These are phyloP conservation scores for Sordariomycetes sp. DNA, from an alignment of 2,329 filamentous ascomycete genomes.

Conservation along the genomic window DNA sequence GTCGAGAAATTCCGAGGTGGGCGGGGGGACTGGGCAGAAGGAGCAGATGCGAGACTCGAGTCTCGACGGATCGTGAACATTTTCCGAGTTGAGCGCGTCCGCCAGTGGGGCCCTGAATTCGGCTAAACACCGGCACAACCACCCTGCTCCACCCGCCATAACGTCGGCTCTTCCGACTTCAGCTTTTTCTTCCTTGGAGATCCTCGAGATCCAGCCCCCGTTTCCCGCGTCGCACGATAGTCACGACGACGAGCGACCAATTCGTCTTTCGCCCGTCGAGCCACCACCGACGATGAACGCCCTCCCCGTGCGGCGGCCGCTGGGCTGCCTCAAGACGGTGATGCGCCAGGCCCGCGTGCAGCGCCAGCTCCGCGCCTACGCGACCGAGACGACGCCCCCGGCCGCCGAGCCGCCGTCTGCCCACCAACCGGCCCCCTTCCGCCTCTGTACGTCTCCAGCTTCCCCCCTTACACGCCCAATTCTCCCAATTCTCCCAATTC, in stretches of 20 bases:
- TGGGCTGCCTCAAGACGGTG: slow-evolving; percentile 59
- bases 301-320: slow-evolving; percentile 50
- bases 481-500: background rate
- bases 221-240: background rate
- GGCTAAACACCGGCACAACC: slow-evolving; percentile 1
- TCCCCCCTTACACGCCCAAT: background rate
- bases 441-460: slow-evolving; percentile 16
- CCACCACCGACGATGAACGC: slow-evolving; percentile 42
- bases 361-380: slow-evolving; percentile 11
- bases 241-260: background rate
- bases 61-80: background rate
- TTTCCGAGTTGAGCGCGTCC: background rate
- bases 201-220: too few species aligned
- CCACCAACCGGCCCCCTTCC: slow-evolving; percentile 15
- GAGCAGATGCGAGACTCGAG: background rate
- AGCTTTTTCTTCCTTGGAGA: background rate
- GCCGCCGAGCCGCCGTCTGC: slow-evolving; percentile 11
- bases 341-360: slow-evolving; percentile 48
- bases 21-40: background rate
- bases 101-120: background rate
- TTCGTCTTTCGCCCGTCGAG: background rate
- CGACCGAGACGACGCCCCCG: slow-evolving; percentile 10
- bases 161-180: background rate
- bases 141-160: background rate
- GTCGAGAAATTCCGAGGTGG: background rate